Evolutionary conservation across 169 alveolate genomes (phyloP).

Genomic region (Plasmodium vivax): DNA sequence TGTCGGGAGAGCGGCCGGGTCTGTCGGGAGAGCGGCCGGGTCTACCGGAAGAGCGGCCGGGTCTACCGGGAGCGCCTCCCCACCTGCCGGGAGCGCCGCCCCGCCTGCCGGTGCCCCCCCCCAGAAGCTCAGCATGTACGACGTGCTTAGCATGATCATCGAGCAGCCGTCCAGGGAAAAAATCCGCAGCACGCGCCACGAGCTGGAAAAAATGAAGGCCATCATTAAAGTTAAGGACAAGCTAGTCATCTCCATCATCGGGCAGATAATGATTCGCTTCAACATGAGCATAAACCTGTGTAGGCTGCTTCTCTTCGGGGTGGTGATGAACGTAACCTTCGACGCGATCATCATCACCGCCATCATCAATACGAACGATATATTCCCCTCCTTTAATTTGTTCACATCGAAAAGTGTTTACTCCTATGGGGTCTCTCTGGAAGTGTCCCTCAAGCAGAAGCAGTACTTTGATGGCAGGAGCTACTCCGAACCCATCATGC

Average conservation of each 20-base stretch:
- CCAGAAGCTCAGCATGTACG: not conserved
- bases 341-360: slow-evolving; percentile 6
- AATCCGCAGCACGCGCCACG: slow-evolving; percentile 6
- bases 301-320: slow-evolving; percentile 20
- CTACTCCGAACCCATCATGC: slow-evolving; percentile 35
- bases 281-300: slow-evolving; percentile 24
- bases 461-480: slow-evolving; percentile 33
- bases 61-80: not conserved
- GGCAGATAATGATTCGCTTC: slow-evolving; percentile 48
- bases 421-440: slow-evolving; percentile 15
- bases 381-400: slow-evolving; percentile 29
- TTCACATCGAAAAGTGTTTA: slow-evolving; percentile 26
- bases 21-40: not conserved
- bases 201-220: slow-evolving; percentile 23
- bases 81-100: not conserved
- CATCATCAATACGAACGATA: slow-evolving; percentile 42
- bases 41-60: not conserved
- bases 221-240: slow-evolving; percentile 5
- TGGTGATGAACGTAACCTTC: slow-evolving; percentile 10
- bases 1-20: not conserved
- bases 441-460: slow-evolving; percentile 20
- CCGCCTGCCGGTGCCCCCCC: not conserved
- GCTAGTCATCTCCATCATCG: slow-evolving; percentile 32
- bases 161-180: slow-evolving; percentile 35
- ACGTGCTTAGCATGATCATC: slow-evolving; percentile 36